Conservation (phyloP, 2,329 filamentous ascomycete genomes). For the Fonsecaea erecta region DNA sequence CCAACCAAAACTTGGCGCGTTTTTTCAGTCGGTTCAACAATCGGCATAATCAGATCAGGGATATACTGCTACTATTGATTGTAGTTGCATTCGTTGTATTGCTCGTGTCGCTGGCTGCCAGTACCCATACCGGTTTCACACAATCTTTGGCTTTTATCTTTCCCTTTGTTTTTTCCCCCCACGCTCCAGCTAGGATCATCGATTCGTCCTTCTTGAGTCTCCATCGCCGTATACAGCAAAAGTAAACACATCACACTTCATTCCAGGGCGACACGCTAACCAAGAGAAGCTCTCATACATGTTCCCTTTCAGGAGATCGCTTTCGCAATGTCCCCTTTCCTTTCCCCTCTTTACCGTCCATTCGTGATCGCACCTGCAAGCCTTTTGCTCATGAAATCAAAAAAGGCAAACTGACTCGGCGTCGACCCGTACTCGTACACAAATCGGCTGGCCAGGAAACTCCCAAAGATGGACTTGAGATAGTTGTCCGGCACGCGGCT, state of each 20-base stretch:
- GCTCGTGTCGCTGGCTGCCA: background rate
- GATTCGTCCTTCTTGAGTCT: background rate
- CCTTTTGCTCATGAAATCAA: conserved; percentile 68
- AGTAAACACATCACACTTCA: too few species aligned
- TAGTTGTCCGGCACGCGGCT: conserved; percentile 87
- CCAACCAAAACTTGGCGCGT: too few species aligned
- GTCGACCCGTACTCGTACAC: conserved; percentile 93
- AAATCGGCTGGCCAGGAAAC: conserved; percentile 91
- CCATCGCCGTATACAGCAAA: background rate
- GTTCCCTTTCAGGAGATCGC: background rate
- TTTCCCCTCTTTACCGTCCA: conserved; percentile 12
- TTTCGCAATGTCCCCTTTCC: background rate
- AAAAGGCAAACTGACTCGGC: conserved; percentile 97
- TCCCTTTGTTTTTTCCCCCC: background rate
- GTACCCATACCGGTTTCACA: background rate
- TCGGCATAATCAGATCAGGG: background rate
- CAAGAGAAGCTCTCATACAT: too few species aligned
- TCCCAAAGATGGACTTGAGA: conserved; percentile 92
- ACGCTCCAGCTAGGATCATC: background rate
- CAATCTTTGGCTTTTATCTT: conserved; percentile 5
- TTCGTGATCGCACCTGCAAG: conserved; percentile 26
- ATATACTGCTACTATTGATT: background rate
- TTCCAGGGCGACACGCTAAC: too few species aligned
- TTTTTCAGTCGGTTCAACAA: too few species aligned
- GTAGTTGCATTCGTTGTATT: background rate